Percentiles rank a stretch among this genome's conserved stretches.
phyloP scores from a whole-genome alignment of 306 rosid genomes.

The Rosa chinensis region DNA sequence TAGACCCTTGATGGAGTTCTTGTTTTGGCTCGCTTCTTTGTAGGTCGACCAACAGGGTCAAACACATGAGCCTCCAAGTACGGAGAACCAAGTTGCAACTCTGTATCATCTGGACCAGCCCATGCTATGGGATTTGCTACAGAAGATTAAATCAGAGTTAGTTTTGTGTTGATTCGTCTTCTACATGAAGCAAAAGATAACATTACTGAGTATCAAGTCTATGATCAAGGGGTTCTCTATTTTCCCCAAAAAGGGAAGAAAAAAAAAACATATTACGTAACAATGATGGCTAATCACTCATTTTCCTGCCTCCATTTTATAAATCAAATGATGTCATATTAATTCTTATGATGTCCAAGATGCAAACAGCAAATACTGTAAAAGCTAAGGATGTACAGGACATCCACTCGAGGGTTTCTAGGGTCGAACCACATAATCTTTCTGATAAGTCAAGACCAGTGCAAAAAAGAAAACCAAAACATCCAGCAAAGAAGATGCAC shows the following conservation, averaged over 20 bases:
- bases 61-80: constrained; percentile 22
- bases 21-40: constrained; percentile 56
- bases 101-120: constrained; percentile 45
- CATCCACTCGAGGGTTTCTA: not conserved
- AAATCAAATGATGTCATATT: not conserved
- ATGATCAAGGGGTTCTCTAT: not conserved
- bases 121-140: constrained; percentile 72
- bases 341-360: not conserved
- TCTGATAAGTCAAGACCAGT: not conserved
- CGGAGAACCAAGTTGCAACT: constrained; percentile 32
- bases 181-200: not conserved
- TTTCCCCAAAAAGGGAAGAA: not conserved
- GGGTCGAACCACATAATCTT: not conserved
- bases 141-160: constrained; percentile 15
- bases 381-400: not conserved
- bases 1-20: constrained; percentile 32
- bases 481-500: not conserved
- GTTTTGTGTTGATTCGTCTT: not conserved
- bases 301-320: not conserved
- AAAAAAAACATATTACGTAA: not conserved
- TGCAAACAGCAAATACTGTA: not conserved
- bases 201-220: not conserved
- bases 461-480: not conserved
- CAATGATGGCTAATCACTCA: not conserved
- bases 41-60: constrained; percentile 44